Evolutionary conservation across 192 early-diverging fungal genomes (phyloP).

Genomic region (Coemansia furcata): DNA sequence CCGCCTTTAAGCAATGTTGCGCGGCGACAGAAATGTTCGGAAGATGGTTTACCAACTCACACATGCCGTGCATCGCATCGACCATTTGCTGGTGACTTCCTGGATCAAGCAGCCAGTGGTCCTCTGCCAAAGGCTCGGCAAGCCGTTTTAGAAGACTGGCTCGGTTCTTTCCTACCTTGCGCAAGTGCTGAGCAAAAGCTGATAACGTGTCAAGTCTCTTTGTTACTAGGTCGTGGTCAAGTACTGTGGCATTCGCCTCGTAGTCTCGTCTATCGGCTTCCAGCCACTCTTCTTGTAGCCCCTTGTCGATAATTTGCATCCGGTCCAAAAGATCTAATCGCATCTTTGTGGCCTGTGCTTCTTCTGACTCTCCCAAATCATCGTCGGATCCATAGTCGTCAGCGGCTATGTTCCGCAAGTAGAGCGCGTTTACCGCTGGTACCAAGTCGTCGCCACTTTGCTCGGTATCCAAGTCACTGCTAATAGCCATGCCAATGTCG

Average conservation of each 20-base stretch:
- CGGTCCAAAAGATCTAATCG: background rate
- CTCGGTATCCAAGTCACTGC: background rate
- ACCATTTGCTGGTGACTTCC: constrained; percentile 39
- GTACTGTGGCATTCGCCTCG: constrained; percentile 15
- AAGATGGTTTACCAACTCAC: constrained; percentile 22
- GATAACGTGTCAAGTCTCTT: constrained; percentile 14
- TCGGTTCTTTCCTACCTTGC: constrained; percentile 20
- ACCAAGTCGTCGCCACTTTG: background rate
- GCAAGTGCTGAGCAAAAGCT: constrained; percentile 31
- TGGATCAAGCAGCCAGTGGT: constrained; percentile 45
- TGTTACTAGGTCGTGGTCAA: constrained; percentile 27
- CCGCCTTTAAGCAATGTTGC: constrained; percentile 12
- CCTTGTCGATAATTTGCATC: constrained; percentile 5
- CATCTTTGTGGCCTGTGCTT: constrained; percentile 23
- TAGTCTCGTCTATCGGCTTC: constrained; percentile 34
- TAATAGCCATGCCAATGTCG: constrained; percentile 21
- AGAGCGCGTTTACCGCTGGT: constrained; percentile 18
- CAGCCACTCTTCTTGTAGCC: background rate
- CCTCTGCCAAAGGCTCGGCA: constrained; percentile 37
- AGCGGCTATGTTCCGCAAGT: constrained; percentile 11
- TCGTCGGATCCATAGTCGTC: constrained; percentile 42
- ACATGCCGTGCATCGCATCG: constrained; percentile 29
- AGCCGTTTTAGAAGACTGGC: constrained; percentile 28
- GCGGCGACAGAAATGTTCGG: constrained; percentile 31
- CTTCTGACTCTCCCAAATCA: constrained; percentile 29